Conservation (phyloP, 441 rosid species). For the Euphorbia celastroides region DNA sequence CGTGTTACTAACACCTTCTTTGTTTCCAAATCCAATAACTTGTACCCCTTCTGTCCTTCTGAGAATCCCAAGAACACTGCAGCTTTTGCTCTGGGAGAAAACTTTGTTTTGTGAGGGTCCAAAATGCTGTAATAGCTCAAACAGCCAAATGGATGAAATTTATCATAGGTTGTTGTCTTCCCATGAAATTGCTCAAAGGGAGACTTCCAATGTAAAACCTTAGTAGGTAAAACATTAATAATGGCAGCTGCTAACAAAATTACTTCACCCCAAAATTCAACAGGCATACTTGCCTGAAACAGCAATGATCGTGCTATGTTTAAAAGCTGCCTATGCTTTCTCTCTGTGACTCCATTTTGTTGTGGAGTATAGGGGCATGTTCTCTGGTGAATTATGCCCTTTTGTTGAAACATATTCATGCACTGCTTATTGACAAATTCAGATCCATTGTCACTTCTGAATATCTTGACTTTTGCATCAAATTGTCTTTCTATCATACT, state of each 20-base stretch:
- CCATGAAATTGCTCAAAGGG: neutral
- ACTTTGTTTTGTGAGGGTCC: neutral
- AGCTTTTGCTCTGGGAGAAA: neutral
- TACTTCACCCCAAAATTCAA: neutral
- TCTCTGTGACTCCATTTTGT: neutral
- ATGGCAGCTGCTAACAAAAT: neutral
- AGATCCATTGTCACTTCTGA: neutral
- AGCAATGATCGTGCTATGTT: neutral
- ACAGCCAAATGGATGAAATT: neutral
- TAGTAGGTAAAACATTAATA: neutral
- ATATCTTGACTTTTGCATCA: neutral
- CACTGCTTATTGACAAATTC: neutral
- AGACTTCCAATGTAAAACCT: neutral
- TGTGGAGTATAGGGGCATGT: neutral
- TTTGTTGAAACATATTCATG: neutral
- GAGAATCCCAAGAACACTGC: neutral
- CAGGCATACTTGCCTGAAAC: neutral
- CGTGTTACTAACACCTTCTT: neutral
- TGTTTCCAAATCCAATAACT: neutral
- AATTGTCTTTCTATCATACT: neutral
- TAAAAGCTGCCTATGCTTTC: neutral
- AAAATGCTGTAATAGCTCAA: neutral
- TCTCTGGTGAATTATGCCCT: neutral
- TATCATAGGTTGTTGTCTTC: neutral
- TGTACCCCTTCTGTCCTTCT: neutral